Base-by-base conservation (phyloP, 768 basidiomycete species). In the Cystobasidium tubakii region DNA sequence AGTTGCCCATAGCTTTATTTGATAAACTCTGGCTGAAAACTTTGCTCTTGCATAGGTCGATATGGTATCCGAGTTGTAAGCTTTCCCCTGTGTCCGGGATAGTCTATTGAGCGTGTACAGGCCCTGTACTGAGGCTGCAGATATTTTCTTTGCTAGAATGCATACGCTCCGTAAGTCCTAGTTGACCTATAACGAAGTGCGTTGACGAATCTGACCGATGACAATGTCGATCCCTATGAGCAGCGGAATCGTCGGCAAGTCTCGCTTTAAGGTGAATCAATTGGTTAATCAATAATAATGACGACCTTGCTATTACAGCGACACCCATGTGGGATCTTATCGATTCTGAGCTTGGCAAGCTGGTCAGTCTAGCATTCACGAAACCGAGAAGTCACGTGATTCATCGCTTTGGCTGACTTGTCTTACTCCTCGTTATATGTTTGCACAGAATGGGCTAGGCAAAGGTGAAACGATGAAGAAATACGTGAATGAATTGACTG, bases 251-350 rank as follows among this genome's bases (percentile, higher is more conserved):
- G 69, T 71, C 69, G 69, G 69, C 36, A 60, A 3, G 57, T 29
- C 4, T 29, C 57, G 42, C 9, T 44, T 36, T 66, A 4, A 27
- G 21, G 23, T 6, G 21, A 31, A 10, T 4, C n/a, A 6, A 6
- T 15, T 9, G 25, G 10, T 46, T 7, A 36, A 29, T 43, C 43
- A 12, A 34, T 65, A 15, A 17, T 12, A 15, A 9, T n/a, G 19
- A 43, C 50, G 15, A 7, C 9, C 27, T 67, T 67, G n/a, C 29
- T 6, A 15, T 27, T 6, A 60, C 27, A 60, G 57, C 17, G 2
- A 64, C 74, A 1, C 50, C 50, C 17, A 75, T 72, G 74, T 75
- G 74, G 74, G 74, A 75, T 23, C 25, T 72, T 0, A 75, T 75
- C 36, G 74, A 75, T 54, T 25, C 19, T 15, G 62, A 75, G 70